Percentiles rank a stretch among this genome's conserved stretches.
Conservation (phyloP, 2,329 filamentous ascomycete genomes). For the Kalmusia sp. region DNA sequence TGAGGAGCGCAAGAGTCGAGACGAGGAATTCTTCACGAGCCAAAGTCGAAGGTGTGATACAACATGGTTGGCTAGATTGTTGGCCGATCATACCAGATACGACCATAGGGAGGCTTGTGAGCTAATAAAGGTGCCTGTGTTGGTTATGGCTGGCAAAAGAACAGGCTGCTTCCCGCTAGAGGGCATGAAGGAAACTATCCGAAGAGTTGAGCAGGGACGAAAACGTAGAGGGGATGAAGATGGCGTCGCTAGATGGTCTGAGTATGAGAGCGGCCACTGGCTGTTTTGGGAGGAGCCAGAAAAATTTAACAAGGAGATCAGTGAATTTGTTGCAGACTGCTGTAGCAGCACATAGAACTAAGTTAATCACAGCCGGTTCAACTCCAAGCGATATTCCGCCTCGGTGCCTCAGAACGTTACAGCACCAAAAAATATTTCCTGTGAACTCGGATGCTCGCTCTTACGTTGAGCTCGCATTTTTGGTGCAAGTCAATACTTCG, state of each 20-base stretch:
- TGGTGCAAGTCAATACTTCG: no score
- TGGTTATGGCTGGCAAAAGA: constrained; percentile 5
- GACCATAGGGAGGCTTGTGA: constrained; percentile 8
- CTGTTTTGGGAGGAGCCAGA: constrained; percentile 7
- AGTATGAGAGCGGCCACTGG: constrained; percentile 3
- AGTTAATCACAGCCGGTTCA: not conserved
- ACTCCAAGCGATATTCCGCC: no score
- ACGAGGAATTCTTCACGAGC: constrained; percentile 3
- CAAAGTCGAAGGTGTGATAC: constrained; percentile 5
- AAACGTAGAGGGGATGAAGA: no score
- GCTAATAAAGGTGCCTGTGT: constrained; percentile 1
- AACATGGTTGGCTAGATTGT: not conserved
- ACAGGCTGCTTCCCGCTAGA: constrained; percentile 7
- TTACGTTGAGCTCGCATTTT: no score
- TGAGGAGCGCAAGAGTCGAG: not conserved
- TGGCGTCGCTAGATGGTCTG: not conserved
- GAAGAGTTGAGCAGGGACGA: not conserved
- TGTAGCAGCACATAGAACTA: not conserved
- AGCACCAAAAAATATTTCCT: no score
- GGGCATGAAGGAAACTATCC: not conserved
- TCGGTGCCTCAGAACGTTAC: no score
- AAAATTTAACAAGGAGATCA: constrained; percentile 3
- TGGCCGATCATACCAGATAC: constrained; percentile 6
- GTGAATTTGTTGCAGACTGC: not conserved
- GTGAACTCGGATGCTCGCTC: no score